Base-by-base conservation (phyloP, 306 rosid species). In the Trifolium pratense region DNA sequence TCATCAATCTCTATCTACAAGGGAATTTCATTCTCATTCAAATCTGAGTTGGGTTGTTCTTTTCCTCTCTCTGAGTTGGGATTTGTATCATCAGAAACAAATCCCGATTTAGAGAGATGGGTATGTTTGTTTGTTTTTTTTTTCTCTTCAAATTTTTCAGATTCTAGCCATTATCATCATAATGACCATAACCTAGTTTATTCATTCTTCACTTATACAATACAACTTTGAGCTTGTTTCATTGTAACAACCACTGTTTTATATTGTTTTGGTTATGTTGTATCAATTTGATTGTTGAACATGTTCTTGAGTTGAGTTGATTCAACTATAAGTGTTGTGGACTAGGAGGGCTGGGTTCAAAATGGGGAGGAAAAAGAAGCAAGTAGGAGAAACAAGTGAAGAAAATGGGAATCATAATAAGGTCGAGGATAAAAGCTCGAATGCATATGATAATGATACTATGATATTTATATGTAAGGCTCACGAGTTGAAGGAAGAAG, bases 311-410 rank as follows among this genome's bases (percentile, higher is more conserved):
- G 49, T 43, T 68, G 51, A 80, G 39, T 78, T 83, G 82, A 79
- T 75, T 64, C 58, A 75, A 77, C 12, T 66, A 51, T 58, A 55
- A 75, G 75, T 73, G 29, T 67, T 80, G 82, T 57, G 52, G 65
- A 77, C 29, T 68, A 34, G 75, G 69, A 55, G 43, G 48, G 58
- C 59, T 82, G 78, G 75, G 78, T 66, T 77, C 32, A 26, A 49
- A 63, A 94, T 94, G 98, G 95, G 92, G 80, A 89, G 75, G 84
- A 89, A 87, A 86, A 88, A 88, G 79, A 89, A 87, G 66, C 87
- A 84, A 62, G 60, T 42, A 18, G 83, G 84, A 58, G 87, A 83
- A 73, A 81, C 76, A 17, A 66, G 82, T 67, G 89, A 86, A 68
- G 79, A 75, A 46, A 71, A 61, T 18, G 75, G 37, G 60, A 70